These are phyloP conservation scores for Scortechinia acanthostroma DNA, from an alignment of 2,329 filamentous ascomycete genomes.

Conservation along the genomic window DNA sequence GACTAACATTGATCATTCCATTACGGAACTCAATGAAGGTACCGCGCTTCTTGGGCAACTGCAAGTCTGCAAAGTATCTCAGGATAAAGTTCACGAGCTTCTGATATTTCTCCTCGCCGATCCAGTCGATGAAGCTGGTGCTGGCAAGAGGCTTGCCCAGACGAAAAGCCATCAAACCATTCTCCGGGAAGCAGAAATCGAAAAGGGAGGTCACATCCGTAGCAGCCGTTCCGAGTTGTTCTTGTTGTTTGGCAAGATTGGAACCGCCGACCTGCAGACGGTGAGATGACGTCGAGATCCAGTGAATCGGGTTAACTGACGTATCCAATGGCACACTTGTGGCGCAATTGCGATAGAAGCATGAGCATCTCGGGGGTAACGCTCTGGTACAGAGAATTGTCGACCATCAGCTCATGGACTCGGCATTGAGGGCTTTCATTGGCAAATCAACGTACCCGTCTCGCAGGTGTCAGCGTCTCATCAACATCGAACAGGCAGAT, in stretches of 20 bases:
- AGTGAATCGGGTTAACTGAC: too few relatives aligned
- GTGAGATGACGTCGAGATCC: too few relatives aligned
- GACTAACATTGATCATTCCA: conserved; percentile 59
- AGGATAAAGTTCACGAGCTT: conserved; percentile 48
- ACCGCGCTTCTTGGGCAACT: conserved; percentile 55
- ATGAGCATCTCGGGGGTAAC: conserved; percentile 77
- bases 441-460: conserved; percentile 61
- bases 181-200: conserved; percentile 96
- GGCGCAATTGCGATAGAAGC: conserved; percentile 71
- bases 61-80: conserved; percentile 51
- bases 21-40: conserved; percentile 64
- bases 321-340: conserved; percentile 83
- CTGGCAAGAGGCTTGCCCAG: conserved; percentile 69
- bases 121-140: conserved; percentile 83
- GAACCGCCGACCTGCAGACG: too few relatives aligned
- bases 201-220: conserved; percentile 76
- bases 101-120: conserved; percentile 69
- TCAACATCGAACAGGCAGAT: conserved; percentile 96
- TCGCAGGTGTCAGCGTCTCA: conserved; percentile 77
- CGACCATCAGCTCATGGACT: conserved; percentile 2
- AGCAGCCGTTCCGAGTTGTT: conserved; percentile 72
- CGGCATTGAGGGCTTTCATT: not conserved
- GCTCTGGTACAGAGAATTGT: conserved; percentile 31
- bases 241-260: conserved; percentile 88
- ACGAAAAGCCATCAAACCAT: conserved; percentile 86